Evolutionary conservation across 208 protist genomes (phyloP).

Genomic region (Endotrypanum monterogeii): DNA sequence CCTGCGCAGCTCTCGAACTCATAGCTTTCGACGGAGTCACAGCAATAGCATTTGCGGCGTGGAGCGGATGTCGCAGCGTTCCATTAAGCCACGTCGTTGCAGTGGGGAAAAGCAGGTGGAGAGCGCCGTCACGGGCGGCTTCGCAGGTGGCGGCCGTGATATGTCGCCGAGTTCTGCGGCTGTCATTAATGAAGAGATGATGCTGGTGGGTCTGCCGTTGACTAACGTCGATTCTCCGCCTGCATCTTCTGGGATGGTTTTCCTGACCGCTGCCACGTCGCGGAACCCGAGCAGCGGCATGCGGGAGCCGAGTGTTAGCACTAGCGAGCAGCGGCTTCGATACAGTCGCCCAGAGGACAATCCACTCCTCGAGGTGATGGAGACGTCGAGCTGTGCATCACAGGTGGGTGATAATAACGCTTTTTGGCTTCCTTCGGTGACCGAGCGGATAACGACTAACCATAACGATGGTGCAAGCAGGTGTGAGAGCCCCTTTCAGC

Average conservation of each 20-base stretch:
- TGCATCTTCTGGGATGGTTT: background rate
- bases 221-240: slow-evolving; percentile 3
- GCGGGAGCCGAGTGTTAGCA: slow-evolving; percentile 8
- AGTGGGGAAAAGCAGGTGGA: slow-evolving; percentile 18
- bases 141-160: background rate
- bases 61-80: slow-evolving; percentile 8
- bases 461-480: slow-evolving; percentile 1
- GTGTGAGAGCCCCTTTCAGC: background rate
- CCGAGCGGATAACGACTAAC: background rate
- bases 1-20: slow-evolving; percentile 14
- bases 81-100: background rate
- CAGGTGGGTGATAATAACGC: background rate
- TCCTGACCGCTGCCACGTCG: background rate
- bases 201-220: slow-evolving; percentile 15
- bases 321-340: slow-evolving; percentile 2
- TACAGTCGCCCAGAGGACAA: slow-evolving; percentile 22
- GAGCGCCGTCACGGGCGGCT: background rate
- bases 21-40: slow-evolving; percentile 21
- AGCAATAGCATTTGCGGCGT: slow-evolving; percentile 17
- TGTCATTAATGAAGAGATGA: slow-evolving; percentile 11
- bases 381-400: slow-evolving; percentile 23
- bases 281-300: slow-evolving; percentile 6
- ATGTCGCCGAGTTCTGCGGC: slow-evolving; percentile 13
- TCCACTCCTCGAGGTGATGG: slow-evolving; percentile 36
- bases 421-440: background rate